Evolutionary conservation across 306 rosid species (phyloP).

Genomic region (Delonix regia): DNA sequence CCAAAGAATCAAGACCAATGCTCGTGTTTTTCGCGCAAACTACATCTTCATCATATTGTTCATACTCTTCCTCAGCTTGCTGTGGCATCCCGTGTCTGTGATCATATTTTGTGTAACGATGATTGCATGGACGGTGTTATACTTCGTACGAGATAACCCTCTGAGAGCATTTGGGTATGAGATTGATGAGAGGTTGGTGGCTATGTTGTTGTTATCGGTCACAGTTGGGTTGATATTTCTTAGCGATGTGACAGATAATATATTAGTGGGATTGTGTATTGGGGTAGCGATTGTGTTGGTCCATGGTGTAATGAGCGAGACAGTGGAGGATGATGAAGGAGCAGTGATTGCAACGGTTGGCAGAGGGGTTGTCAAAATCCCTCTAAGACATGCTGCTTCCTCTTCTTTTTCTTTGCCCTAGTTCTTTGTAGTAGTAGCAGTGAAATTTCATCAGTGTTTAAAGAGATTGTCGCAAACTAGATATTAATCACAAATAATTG

Average conservation of each 20-base stretch:
- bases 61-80: slow-evolving; percentile 56
- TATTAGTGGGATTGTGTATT: slow-evolving; percentile 42
- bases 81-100: slow-evolving; percentile 61
- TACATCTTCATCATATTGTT: slow-evolving; percentile 47
- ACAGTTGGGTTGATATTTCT: slow-evolving; percentile 49
- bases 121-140: slow-evolving; percentile 58
- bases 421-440: neutral
- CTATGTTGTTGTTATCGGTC: slow-evolving; percentile 34
- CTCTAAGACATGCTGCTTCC: slow-evolving; percentile 67
- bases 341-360: slow-evolving; percentile 36
- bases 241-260: slow-evolving; percentile 50
- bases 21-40: slow-evolving; percentile 49
- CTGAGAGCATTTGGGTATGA: slow-evolving; percentile 38
- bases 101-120: slow-evolving; percentile 42
- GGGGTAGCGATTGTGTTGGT: slow-evolving; percentile 44
- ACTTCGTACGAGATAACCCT: slow-evolving; percentile 56
- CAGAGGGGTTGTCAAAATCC: slow-evolving; percentile 44
- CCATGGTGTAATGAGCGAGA: slow-evolving; percentile 57
- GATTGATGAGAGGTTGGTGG: slow-evolving; percentile 54
- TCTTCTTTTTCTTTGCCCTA: slow-evolving; percentile 55
- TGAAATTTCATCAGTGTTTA: too few relatives aligned
- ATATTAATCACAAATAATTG: too few relatives aligned
- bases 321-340: slow-evolving; percentile 62
- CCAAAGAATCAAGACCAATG: slow-evolving; percentile 59
- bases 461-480: neutral